A percentile compares a stretch with the other conserved stretches of the same genome.
Evolutionary conservation across 345 rosid species (phyloP).

Genomic region (Salix caprea): DNA sequence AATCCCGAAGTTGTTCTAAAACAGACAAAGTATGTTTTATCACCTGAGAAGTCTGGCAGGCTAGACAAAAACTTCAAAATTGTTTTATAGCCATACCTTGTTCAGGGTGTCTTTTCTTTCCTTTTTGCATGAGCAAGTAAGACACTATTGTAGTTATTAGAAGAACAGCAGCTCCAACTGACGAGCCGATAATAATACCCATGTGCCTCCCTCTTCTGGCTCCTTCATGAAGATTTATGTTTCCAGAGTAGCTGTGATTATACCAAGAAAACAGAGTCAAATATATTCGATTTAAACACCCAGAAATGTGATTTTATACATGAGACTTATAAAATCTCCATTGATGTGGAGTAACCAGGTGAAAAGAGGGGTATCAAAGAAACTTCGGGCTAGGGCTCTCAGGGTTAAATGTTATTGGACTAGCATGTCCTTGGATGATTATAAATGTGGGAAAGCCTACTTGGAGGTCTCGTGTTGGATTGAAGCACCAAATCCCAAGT

Average conservation of each 20-base stretch:
- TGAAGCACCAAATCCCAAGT: background rate
- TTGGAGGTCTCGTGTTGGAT: background rate
- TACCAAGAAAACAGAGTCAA: background rate
- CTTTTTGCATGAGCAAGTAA: conserved; percentile 50
- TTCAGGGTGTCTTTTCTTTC: conserved; percentile 39
- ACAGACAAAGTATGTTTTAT: conserved; percentile 14
- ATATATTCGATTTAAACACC: background rate
- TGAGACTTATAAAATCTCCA: background rate
- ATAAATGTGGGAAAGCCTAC: background rate
- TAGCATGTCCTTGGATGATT: background rate
- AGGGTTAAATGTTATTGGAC: background rate
- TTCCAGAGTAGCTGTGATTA: conserved; percentile 62
- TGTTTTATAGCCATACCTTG: conserved; percentile 34
- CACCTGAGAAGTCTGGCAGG: background rate
- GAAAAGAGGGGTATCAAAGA: background rate
- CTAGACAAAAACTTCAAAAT: conserved; percentile 8
- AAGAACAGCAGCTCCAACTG: conserved; percentile 71
- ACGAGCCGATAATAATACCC: conserved; percentile 52
- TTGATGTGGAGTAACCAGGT: background rate
- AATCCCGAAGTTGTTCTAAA: conserved; percentile 40
- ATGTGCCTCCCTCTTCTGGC: conserved; percentile 43
- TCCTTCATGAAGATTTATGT: conserved; percentile 47
- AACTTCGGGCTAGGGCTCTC: background rate
- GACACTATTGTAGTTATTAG: conserved; percentile 56
- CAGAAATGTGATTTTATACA: background rate